Evolutionary conservation across 106 monocot genomes (phyloP).

Genomic region (Apostasia shenzhenica): DNA sequence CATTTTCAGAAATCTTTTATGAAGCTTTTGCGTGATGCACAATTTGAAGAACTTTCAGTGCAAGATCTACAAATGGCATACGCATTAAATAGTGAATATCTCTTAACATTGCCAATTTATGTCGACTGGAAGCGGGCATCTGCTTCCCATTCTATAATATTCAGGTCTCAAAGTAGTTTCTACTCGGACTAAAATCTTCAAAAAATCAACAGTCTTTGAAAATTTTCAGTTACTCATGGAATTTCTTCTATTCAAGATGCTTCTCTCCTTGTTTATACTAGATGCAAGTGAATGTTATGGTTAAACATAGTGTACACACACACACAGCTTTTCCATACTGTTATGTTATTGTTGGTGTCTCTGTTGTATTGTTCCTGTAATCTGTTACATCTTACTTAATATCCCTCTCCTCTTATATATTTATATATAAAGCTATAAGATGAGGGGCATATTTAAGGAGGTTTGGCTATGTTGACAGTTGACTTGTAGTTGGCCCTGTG

Average conservation of each 20-base stretch:
- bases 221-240: slow-evolving; percentile 1
- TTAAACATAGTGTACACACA: too few species aligned
- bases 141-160: slow-evolving; percentile 88
- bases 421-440: too few species aligned
- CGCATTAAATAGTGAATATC: slow-evolving; percentile 83
- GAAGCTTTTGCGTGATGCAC: slow-evolving; percentile 75
- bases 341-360: too few species aligned
- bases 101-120: slow-evolving; percentile 89
- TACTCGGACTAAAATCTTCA: not conserved
- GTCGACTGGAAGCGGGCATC: slow-evolving; percentile 94
- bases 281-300: not conserved
- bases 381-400: too few species aligned
- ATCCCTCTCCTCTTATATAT: too few species aligned
- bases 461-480: too few species aligned
- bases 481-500: too few species aligned
- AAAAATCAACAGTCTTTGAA: not conserved
- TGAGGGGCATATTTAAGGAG: too few species aligned
- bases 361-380: too few species aligned
- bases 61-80: slow-evolving; percentile 71
- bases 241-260: slow-evolving; percentile 1
- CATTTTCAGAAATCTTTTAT: slow-evolving; percentile 76
- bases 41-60: slow-evolving; percentile 91
- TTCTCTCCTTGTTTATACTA: not conserved
- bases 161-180: slow-evolving; percentile 42
- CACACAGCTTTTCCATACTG: too few species aligned